Conservation (phyloP, 2,329 filamentous ascomycete genomes). For the Phyllosticta citribraziliensis region DNA sequence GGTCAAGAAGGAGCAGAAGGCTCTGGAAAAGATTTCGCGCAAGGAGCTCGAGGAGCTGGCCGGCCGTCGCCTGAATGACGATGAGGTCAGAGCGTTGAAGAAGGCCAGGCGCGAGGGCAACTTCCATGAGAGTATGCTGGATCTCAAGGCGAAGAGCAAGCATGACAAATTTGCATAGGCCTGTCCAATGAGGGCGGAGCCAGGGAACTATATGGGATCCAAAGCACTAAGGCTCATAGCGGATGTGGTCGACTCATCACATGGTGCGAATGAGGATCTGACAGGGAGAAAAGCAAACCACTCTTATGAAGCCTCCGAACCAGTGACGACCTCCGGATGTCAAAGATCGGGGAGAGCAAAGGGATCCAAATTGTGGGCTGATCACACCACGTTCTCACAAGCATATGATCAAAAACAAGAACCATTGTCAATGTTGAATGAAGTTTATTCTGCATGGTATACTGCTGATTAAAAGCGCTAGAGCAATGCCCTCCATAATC, state of each 20-base stretch:
- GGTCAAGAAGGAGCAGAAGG: slow-evolving; percentile 72
- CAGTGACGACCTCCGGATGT: too few species aligned
- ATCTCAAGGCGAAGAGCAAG: slow-evolving; percentile 84
- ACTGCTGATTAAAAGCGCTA: background rate
- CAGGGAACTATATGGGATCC: too few species aligned
- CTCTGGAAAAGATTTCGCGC: slow-evolving; percentile 72
- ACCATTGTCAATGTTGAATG: background rate
- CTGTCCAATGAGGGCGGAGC: too few species aligned
- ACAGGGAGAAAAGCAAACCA: too few species aligned
- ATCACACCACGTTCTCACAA: background rate
- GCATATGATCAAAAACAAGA: background rate
- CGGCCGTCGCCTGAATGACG: slow-evolving; percentile 66
- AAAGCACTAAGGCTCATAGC: too few species aligned
- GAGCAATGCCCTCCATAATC: background rate
- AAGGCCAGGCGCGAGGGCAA: slow-evolving; percentile 75
- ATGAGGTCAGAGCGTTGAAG: slow-evolving; percentile 78
- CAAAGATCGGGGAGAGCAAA: too few species aligned
- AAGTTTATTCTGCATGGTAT: background rate
- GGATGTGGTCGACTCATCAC: too few species aligned
- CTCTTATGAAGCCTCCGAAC: too few species aligned
- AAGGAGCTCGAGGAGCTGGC: slow-evolving; percentile 76
- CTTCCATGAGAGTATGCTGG: slow-evolving; percentile 77
- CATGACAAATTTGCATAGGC: slow-evolving; percentile 66
- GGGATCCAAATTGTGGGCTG: too few species aligned
- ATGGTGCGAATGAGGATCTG: too few species aligned